These are phyloP conservation scores for Hirschfeldia incana DNA, from an alignment of 345 rosid genomes.

Conservation along the genomic window DNA sequence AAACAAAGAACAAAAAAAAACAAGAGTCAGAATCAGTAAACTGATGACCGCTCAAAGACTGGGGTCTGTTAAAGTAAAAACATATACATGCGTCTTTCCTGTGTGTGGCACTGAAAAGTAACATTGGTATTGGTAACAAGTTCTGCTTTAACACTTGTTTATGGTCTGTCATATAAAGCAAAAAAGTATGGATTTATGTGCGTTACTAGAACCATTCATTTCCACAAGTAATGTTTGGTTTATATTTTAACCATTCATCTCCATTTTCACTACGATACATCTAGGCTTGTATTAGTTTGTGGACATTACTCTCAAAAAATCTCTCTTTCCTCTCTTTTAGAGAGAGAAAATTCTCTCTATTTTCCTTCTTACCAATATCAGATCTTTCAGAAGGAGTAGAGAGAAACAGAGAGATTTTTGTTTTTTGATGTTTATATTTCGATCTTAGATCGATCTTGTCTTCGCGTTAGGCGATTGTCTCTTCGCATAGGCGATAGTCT, in stretches of 20 bases:
- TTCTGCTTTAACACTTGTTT: slow-evolving; percentile 3
- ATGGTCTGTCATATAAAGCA: neutral
- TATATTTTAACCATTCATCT: neutral
- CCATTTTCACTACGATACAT: neutral
- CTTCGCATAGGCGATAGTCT: too few relatives aligned
- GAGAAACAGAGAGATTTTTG: neutral
- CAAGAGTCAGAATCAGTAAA: too few relatives aligned
- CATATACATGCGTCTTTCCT: neutral
- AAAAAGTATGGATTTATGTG: neutral
- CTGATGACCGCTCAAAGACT: neutral
- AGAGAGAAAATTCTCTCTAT: too few relatives aligned
- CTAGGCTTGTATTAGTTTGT: neutral
- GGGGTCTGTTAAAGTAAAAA: slow-evolving; percentile 18
- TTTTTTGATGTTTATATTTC: neutral
- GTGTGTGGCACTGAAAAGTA: slow-evolving; percentile 4
- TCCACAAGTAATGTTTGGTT: neutral
- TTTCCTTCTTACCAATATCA: too few relatives aligned
- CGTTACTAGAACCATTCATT: neutral
- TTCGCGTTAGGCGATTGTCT: neutral
- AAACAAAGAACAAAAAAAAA: neutral
- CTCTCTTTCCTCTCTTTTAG: too few relatives aligned
- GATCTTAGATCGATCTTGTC: neutral
- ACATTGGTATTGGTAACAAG: slow-evolving; percentile 27
- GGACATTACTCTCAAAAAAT: too few relatives aligned
- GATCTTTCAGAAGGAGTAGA: neutral